phyloP scores from a whole-genome alignment of 2,329 filamentous ascomycete genomes.

The Colletotrichum siamense region DNA sequence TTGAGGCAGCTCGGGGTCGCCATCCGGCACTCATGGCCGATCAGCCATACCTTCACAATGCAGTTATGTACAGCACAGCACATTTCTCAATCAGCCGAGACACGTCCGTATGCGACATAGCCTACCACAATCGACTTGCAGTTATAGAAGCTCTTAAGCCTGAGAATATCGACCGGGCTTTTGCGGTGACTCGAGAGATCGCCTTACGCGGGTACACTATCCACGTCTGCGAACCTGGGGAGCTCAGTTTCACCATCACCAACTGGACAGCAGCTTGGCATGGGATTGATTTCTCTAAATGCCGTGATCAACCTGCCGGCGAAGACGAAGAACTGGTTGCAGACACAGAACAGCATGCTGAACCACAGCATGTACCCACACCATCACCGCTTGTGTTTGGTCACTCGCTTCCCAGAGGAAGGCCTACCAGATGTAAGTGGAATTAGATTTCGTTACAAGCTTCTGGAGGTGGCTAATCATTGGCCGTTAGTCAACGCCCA shows the following conservation, averaged over 20 bases:
- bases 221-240: constrained; percentile 23
- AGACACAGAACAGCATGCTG: background rate
- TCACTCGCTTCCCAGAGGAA: constrained; percentile 8
- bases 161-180: constrained; percentile 7
- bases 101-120: constrained; percentile 21
- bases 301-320: background rate
- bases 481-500: background rate
- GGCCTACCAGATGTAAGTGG: constrained; percentile 14
- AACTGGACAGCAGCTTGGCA: constrained; percentile 25
- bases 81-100: constrained; percentile 9
- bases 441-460: background rate
- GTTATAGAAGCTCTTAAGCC: constrained; percentile 22
- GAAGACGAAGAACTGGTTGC: background rate
- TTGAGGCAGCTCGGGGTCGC: constrained; percentile 17
- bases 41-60: constrained; percentile 25
- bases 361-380: background rate
- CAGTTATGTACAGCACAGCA: constrained; percentile 1
- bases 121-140: constrained; percentile 18
- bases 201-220: background rate
- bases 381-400: constrained; percentile 20
- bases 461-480: background rate
- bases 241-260: constrained; percentile 17
- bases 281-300: constrained; percentile 20
- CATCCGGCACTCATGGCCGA: constrained; percentile 14
- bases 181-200: constrained; percentile 16